Conservation (phyloP, 1,284 basidiomycete genomes). For the Pulveroboletus sp. region DNA sequence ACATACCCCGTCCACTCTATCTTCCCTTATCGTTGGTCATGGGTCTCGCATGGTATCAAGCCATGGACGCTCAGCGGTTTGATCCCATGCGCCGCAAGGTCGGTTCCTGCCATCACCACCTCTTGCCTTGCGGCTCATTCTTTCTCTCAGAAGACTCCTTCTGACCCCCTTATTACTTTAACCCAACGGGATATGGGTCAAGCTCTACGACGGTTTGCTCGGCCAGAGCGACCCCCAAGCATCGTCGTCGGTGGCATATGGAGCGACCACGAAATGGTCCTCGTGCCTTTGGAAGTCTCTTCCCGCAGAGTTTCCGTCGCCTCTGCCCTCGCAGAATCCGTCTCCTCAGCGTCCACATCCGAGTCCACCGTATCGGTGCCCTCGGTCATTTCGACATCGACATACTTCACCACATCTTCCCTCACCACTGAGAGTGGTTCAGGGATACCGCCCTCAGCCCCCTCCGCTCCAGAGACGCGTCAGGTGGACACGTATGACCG, state of each 20-base stretch:
- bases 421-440: conserved; percentile 9
- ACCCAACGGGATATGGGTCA: conserved; percentile 26
- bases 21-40: conserved; percentile 30
- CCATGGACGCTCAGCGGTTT: conserved; percentile 31
- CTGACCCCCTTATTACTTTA: conserved; percentile 5
- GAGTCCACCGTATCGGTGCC: conserved; percentile 9
- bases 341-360: conserved; percentile 14
- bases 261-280: conserved; percentile 32
- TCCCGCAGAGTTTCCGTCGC: conserved; percentile 17
- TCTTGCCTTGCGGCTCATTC: conserved; percentile 21
- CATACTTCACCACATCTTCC: conserved; percentile 25
- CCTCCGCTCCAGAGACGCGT: conserved; percentile 4
- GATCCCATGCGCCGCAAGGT: conserved; percentile 31
- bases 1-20: conserved; percentile 24
- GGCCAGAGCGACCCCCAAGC: conserved; percentile 13
- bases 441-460: conserved; percentile 2
- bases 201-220: conserved; percentile 21
- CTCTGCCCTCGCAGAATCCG: conserved; percentile 17
- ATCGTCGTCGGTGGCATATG: conserved; percentile 29
- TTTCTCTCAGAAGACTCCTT: conserved; percentile 19
- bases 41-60: conserved; percentile 21
- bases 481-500: conserved; percentile 26
- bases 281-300: conserved; percentile 29
- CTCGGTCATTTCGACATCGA: conserved; percentile 12
- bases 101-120: conserved; percentile 15